These are phyloP conservation scores for Xylariomycetidae sp. DNA, from an alignment of 2,329 filamentous ascomycete species.

Conservation along the genomic window DNA sequence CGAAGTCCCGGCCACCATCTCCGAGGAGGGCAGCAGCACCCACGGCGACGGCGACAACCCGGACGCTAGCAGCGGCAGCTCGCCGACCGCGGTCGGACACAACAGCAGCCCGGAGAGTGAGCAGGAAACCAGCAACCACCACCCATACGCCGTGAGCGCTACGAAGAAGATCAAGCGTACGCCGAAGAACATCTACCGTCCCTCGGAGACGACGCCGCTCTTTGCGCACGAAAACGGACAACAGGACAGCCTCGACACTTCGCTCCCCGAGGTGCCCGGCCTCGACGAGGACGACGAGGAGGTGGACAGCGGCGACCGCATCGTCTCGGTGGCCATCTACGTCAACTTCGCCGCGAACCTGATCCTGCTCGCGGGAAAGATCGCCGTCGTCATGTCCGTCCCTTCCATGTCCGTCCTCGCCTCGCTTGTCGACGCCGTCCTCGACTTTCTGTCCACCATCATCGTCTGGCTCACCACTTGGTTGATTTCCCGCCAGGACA, in stretches of 20 bases:
- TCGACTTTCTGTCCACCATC: constrained; percentile 75
- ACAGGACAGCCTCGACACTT: constrained; percentile 30
- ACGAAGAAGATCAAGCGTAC: constrained; percentile 64
- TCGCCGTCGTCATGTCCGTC: constrained; percentile 69
- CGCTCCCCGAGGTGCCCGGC: constrained; percentile 60
- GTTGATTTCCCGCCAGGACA: constrained; percentile 67
- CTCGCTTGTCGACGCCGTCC: constrained; percentile 69
- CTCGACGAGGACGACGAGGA: constrained; percentile 66
- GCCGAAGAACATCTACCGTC: constrained; percentile 78
- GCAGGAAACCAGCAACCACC: background rate
- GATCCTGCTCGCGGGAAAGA: constrained; percentile 68
- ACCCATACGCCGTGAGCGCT: no score
- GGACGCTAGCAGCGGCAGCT: constrained; percentile 1
- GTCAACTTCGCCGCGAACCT: constrained; percentile 76
- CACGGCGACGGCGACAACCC: constrained; percentile 17
- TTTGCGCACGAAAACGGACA: constrained; percentile 44
- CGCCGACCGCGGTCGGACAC: background rate
- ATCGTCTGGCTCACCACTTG: constrained; percentile 76
- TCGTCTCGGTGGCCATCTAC: constrained; percentile 85
- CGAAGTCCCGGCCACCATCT: constrained; percentile 67
- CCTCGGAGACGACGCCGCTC: constrained; percentile 62
- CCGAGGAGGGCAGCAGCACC: constrained; percentile 67
- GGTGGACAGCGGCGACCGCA: constrained; percentile 63
- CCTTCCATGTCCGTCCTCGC: constrained; percentile 78
- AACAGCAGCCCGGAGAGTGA: background rate